phyloP scores from a whole-genome alignment of 2,329 filamentous ascomycete species.

The Penicillium sclerotiorum region DNA sequence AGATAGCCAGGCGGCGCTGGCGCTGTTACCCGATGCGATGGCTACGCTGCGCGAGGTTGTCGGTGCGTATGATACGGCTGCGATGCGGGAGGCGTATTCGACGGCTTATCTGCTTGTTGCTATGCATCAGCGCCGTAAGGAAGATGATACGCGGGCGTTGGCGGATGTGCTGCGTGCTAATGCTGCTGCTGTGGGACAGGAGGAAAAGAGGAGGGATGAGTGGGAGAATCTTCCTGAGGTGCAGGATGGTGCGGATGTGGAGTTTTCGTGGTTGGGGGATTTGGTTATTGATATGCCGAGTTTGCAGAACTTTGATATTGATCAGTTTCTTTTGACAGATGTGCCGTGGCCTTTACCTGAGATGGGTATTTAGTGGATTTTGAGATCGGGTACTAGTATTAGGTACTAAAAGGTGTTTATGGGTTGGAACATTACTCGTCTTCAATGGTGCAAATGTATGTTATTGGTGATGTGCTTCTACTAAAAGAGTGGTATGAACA shows the following conservation, averaged over 20 bases:
- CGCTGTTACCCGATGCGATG: conserved; percentile 56
- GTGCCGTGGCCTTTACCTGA: conserved; percentile 31
- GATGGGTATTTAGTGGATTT: conserved; percentile 27
- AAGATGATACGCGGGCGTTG: conserved; percentile 46
- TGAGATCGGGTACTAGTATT: not conserved
- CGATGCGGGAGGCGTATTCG: conserved; percentile 57
- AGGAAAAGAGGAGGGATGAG: not conserved
- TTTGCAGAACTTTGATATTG: conserved; percentile 49
- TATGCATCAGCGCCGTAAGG: conserved; percentile 55
- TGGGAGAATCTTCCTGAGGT: not conserved
- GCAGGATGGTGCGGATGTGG: conserved; percentile 29
- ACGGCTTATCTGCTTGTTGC: conserved; percentile 58
- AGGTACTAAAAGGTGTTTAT: no score
- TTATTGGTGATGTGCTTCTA: not conserved
- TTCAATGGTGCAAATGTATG: not conserved
- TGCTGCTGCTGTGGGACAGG: conserved; percentile 26
- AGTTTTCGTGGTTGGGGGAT: conserved; percentile 48
- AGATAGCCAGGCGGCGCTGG: conserved; percentile 54
- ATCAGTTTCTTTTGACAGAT: conserved; percentile 42
- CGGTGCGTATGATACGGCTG: conserved; percentile 49
- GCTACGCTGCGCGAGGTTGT: conserved; percentile 48
- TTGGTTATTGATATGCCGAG: conserved; percentile 50
- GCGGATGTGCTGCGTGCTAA: conserved; percentile 43
- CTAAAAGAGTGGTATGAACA: no score
- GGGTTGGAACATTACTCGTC: no score